Percentiles rank a stretch among this genome's conserved stretches.
Conservation (phyloP, 306 rosid species). For the Vigna hirtella region DNA sequence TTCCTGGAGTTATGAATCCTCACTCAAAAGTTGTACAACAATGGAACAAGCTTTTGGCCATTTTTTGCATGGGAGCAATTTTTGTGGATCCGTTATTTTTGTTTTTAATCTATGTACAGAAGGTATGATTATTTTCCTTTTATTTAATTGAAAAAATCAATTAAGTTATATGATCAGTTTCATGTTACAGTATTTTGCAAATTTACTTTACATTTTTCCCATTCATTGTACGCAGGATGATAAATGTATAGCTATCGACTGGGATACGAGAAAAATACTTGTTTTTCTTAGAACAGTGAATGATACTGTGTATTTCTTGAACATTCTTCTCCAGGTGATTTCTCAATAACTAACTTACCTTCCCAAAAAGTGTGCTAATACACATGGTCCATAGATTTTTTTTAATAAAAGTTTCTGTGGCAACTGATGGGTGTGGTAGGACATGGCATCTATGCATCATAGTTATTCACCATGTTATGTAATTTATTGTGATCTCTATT, state of each 20-base stretch:
- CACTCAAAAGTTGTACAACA: constrained; percentile 72
- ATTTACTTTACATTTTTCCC: constrained; percentile 3
- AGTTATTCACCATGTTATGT: too few relatives aligned
- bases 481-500: too few relatives aligned
- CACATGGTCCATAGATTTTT: neutral
- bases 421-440: too few relatives aligned
- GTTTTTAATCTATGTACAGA: constrained; percentile 57
- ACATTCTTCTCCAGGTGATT: constrained; percentile 80
- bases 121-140: constrained; percentile 55
- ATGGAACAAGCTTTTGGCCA: constrained; percentile 80
- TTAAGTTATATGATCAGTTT: neutral
- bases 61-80: constrained; percentile 69
- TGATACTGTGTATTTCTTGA: constrained; percentile 62
- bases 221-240: constrained; percentile 49
- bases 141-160: neutral
- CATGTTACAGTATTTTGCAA: constrained; percentile 1
- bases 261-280: constrained; percentile 48
- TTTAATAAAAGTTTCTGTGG: too few relatives aligned
- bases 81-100: constrained; percentile 88
- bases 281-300: constrained; percentile 67
- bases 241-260: constrained; percentile 60
- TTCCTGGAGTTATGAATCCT: constrained; percentile 89
- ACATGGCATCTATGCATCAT: too few relatives aligned
- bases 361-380: neutral
- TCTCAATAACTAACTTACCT: neutral